Evolutionary conservation across 495 filamentous ascomycete genomes (phyloP).

Genomic region (Penicillium angulare): DNA sequence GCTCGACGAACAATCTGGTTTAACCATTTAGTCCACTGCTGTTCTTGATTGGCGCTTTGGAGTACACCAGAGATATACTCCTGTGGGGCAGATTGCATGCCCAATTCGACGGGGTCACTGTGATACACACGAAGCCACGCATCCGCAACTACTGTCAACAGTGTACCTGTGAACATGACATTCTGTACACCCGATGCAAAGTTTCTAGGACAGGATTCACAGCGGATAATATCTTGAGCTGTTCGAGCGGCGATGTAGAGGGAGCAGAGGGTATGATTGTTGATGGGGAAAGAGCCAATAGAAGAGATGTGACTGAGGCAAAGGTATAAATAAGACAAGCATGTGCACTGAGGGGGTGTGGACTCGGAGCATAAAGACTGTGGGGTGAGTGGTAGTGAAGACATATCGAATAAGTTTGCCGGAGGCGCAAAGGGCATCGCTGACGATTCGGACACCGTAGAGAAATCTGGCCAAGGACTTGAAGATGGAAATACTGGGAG

Average conservation of each 20-base stretch:
- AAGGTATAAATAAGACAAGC: conserved; percentile 46
- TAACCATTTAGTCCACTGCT: conserved; percentile 40
- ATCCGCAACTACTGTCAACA: conserved; percentile 62
- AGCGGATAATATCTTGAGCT: conserved; percentile 58
- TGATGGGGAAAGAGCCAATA: conserved; percentile 41
- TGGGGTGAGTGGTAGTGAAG: conserved; percentile 28
- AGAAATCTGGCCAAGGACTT: conserved; percentile 47
- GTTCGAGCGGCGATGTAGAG: conserved; percentile 56
- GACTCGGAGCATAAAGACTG: conserved; percentile 22
- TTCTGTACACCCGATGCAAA: conserved; percentile 55
- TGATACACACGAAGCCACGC: conserved; percentile 48
- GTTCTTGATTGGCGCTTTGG: conserved; percentile 26
- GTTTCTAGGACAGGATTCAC: conserved; percentile 52
- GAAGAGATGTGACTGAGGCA: conserved; percentile 46
- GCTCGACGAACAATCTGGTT: conserved; percentile 37
- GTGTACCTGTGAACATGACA: conserved; percentile 64
- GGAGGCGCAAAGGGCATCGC: conserved; percentile 29
- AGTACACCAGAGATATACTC: conserved; percentile 27
- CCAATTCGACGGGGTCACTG: conserved; percentile 34
- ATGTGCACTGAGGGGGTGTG: conserved; percentile 33
- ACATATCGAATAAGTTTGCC: conserved; percentile 22
- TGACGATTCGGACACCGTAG: conserved; percentile 38
- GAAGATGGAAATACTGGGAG: conserved; percentile 30
- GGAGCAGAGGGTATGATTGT: conserved; percentile 50
- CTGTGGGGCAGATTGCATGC: conserved; percentile 34